These are phyloP conservation scores for Phaffia australis DNA, from an alignment of 768 basidiomycete species.

Conservation along the genomic window DNA sequence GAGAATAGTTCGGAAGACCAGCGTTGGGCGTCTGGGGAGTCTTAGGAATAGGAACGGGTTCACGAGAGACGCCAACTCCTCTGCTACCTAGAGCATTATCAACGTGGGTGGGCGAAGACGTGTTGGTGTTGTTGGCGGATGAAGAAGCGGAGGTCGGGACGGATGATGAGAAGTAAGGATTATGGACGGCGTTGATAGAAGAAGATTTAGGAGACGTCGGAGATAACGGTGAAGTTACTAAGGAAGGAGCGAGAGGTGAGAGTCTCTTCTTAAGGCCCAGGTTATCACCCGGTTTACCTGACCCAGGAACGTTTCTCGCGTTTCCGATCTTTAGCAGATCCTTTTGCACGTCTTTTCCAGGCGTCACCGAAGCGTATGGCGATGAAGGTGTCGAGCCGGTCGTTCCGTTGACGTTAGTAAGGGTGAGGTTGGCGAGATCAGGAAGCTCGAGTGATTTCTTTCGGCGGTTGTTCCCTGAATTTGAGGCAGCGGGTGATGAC, in stretches of 20 bases:
- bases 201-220: constrained; percentile 12
- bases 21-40: background rate
- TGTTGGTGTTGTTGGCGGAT: background rate
- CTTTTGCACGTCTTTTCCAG: constrained; percentile 32
- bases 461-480: constrained; percentile 2
- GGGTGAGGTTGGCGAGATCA: constrained; percentile 51
- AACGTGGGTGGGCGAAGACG: too few species aligned
- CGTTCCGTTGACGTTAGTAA: constrained; percentile 34
- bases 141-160: background rate
- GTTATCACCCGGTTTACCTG: background rate
- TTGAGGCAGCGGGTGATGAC: constrained; percentile 2
- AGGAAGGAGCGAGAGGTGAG: constrained; percentile 19
- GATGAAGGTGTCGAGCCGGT: constrained; percentile 32
- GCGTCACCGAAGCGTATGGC: constrained; percentile 12
- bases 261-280: constrained; percentile 15
- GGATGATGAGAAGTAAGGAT: constrained; percentile 22
- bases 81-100: too few species aligned
- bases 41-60: constrained; percentile 15
- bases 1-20: constrained; percentile 23
- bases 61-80: background rate
- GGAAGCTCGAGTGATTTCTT: constrained; percentile 60
- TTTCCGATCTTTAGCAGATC: background rate
- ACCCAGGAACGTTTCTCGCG: constrained; percentile 5
- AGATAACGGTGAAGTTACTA: constrained; percentile 22
- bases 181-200: background rate